Conservation (phyloP, 495 filamentous ascomycete species). For the Trichoderma parareesei region DNA sequence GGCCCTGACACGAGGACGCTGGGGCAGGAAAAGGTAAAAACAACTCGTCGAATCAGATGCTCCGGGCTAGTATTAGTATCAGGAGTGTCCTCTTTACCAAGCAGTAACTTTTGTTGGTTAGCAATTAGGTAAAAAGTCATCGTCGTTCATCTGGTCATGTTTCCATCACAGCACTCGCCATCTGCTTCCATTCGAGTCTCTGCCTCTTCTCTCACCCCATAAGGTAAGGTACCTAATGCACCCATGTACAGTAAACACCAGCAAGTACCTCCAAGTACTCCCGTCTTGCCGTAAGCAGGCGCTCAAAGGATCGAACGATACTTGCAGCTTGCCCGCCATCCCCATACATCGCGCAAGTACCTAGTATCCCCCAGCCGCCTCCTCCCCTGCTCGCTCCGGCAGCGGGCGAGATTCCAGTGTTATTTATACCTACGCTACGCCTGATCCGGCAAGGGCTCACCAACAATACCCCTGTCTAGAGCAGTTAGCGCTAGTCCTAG, state of each 20-base stretch:
- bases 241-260: too few relatives aligned
- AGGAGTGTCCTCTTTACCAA: background rate
- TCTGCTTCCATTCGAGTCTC: too few relatives aligned
- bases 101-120: background rate
- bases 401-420: background rate
- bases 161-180: too few relatives aligned
- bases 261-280: too few relatives aligned
- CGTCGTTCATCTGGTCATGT: too few relatives aligned
- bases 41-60: background rate
- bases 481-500: background rate
- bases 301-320: background rate
- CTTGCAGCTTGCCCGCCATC: background rate
- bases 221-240: too few relatives aligned
- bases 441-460: background rate
- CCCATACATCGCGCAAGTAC: background rate
- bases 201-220: too few relatives aligned
- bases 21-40: background rate
- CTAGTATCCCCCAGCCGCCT: background rate
- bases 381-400: background rate
- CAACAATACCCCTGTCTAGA: background rate
- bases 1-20: background rate
- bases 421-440: background rate
- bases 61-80: background rate
- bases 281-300: too few relatives aligned
- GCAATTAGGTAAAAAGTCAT: too few relatives aligned